Evolutionary conservation across 164 flowering plant genomes (phyloP).

Genomic region (Annona cherimola): DNA sequence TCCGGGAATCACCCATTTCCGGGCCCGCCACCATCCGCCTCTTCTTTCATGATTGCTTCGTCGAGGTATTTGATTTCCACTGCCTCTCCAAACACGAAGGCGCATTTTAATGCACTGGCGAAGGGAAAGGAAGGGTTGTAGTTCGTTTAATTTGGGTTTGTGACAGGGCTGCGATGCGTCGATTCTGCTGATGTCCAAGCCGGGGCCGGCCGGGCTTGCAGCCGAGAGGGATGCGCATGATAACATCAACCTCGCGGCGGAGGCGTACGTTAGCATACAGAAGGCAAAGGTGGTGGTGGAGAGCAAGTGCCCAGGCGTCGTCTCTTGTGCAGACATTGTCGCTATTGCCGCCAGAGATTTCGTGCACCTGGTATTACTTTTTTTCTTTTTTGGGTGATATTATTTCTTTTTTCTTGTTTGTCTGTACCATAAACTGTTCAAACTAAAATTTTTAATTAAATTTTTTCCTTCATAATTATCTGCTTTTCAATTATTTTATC

Average conservation of each 20-base stretch:
- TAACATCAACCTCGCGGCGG: constrained; percentile 47
- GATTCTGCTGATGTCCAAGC: constrained; percentile 47
- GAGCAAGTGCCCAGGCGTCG: constrained; percentile 78
- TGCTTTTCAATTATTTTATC: too few relatives aligned
- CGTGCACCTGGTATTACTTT: constrained; percentile 59
- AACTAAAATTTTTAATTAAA: too few relatives aligned
- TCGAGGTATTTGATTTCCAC: constrained; percentile 46
- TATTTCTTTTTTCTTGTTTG: too few relatives aligned
- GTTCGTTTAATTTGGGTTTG: neutral
- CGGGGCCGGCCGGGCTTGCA: constrained; percentile 37
- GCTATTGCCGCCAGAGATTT: constrained; percentile 85
- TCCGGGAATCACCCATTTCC: constrained; percentile 53
- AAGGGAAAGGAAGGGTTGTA: too few relatives aligned
- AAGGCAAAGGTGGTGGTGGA: constrained; percentile 76
- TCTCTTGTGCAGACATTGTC: constrained; percentile 92
- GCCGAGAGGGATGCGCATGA: constrained; percentile 79
- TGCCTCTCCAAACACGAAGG: neutral
- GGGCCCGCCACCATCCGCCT: constrained; percentile 91
- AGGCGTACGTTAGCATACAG: constrained; percentile 53
- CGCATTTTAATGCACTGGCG: neutral
- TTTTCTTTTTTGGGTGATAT: too few relatives aligned
- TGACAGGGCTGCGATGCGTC: constrained; percentile 90
- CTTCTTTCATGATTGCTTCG: constrained; percentile 98
- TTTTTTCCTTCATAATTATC: too few relatives aligned
- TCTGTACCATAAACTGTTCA: neutral